phyloP scores from a whole-genome alignment of 257 asterid genomes.

The Schizonepeta tenuifolia region DNA sequence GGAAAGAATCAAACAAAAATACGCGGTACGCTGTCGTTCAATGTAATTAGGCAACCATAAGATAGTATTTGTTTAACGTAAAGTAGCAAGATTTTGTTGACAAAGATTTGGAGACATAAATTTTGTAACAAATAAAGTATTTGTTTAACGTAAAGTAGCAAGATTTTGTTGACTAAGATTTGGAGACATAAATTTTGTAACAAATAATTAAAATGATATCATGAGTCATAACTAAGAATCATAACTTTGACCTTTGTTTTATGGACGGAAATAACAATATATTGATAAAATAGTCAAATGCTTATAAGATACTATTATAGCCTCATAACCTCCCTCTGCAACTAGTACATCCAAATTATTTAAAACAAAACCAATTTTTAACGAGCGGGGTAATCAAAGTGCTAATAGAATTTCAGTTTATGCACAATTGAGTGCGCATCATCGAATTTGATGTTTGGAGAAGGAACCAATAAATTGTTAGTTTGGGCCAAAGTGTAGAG shows the following conservation, averaged over 20 bases:
- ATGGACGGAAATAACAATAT: not conserved
- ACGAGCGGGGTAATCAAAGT: no score
- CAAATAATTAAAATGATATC: not conserved
- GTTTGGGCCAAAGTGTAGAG: no score
- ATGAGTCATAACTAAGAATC: not conserved
- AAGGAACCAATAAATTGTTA: no score
- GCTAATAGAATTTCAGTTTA: no score
- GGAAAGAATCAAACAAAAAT: conserved; percentile 28
- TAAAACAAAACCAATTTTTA: no score
- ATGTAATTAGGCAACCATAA: not conserved
- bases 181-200: conserved; percentile 11
- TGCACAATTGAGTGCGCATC: no score
- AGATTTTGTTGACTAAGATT: conserved; percentile 24
- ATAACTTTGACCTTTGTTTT: not conserved
- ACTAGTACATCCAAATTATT: no score
- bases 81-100: conserved; percentile 19
- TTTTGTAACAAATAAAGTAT: not conserved
- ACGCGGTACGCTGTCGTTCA: conserved; percentile 35
- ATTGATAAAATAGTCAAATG: not conserved
- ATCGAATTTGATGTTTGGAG: no score
- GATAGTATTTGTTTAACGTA: not conserved
- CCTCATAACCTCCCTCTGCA: not conserved
- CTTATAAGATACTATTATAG: no score
- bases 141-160: not conserved
- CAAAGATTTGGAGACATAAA: conserved; percentile 10